Evolutionary conservation across 2,329 filamentous ascomycete genomes (phyloP), one percentile per base, ranked within the genome.

Genomic region (Purpureocillium lavendulum): DNA sequence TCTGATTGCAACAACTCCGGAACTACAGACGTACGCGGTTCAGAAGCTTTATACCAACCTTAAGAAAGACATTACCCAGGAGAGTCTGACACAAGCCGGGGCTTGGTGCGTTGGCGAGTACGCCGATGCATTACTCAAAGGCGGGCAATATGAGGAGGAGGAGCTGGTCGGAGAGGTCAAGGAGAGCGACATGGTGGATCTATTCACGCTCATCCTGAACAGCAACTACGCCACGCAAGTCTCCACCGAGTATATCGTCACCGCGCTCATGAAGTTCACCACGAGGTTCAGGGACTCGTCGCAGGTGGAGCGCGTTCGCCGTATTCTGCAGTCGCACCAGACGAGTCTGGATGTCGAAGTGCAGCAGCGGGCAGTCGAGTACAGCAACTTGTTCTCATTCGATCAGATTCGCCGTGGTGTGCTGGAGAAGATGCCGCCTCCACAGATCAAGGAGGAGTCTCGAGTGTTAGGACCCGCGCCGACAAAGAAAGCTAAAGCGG

Each of bases 101-200:
- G 84, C 92, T 7, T 98, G 92, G 92, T 94, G 92, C 39, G 95
- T 98, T 59, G 92, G 94, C 56, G 92, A 98, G 65, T 98, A 89
- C 56, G 90, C 87, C 11, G 92, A 98, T 61, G 78, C 84, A 15
- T 71, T 98, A n/a, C 71, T 98, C 29, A 78, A 78, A 44, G 89
- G 89, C 29, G 89, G 89, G 1, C 84, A 92, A 53, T 95, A 94
- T 50, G 90, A 97, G 60, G 89, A 95, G 57, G 88, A 94, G 59
- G 90, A 96, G 54, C 70, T 94, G 24, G 87, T 94, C 11, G 66
- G 73, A 45, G 71, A 75, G 53, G 84, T 98, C 44, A 86, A 84
- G 57, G 87, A 97, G 62, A 82, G 79, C 52, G 92, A 98, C 55
- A 75, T 98, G 44, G 77, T 97, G 29, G 92, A 97, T 57, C 69